phyloP scores from a whole-genome alignment of 495 filamentous ascomycete genomes.

The Penicillium odoratum region DNA sequence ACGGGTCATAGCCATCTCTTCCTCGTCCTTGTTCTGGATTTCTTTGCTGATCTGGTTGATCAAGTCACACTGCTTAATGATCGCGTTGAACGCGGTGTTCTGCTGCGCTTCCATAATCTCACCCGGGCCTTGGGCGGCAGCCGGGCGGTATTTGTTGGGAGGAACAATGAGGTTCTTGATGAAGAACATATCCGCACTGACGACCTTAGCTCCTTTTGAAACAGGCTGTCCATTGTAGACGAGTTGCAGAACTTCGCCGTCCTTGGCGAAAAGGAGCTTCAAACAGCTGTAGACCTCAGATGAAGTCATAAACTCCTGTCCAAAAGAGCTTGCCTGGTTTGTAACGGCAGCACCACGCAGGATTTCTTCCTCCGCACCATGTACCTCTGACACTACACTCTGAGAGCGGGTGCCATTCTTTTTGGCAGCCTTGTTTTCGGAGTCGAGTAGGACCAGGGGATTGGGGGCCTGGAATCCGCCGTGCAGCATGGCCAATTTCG shows the following conservation, averaged over 20 bases:
- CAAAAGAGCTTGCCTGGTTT: constrained; percentile 29
- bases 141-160: constrained; percentile 89
- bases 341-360: constrained; percentile 49
- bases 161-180: constrained; percentile 80
- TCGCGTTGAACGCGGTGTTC: constrained; percentile 79
- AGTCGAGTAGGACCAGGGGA: constrained; percentile 51
- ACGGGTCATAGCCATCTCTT: constrained; percentile 39
- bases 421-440: constrained; percentile 38
- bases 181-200: constrained; percentile 91
- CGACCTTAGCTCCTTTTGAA: constrained; percentile 44
- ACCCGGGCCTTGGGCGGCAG: constrained; percentile 72
- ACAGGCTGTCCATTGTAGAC: constrained; percentile 76
- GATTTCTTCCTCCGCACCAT: constrained; percentile 68
- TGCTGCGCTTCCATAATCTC: constrained; percentile 81
- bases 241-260: constrained; percentile 74
- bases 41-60: constrained; percentile 77
- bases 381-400: constrained; percentile 35
- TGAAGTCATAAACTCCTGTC: constrained; percentile 69
- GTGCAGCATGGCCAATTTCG: constrained; percentile 69
- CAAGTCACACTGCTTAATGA: constrained; percentile 67
- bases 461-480: constrained; percentile 67
- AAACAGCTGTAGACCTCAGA: constrained; percentile 76
- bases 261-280: constrained; percentile 78
- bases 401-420: constrained; percentile 30
- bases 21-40: constrained; percentile 49